Evolutionary conservation across 2,329 filamentous ascomycete species (phyloP), one percentile per base, ranked within the genome.

Genomic region (Aspergillus vadensis): DNA sequence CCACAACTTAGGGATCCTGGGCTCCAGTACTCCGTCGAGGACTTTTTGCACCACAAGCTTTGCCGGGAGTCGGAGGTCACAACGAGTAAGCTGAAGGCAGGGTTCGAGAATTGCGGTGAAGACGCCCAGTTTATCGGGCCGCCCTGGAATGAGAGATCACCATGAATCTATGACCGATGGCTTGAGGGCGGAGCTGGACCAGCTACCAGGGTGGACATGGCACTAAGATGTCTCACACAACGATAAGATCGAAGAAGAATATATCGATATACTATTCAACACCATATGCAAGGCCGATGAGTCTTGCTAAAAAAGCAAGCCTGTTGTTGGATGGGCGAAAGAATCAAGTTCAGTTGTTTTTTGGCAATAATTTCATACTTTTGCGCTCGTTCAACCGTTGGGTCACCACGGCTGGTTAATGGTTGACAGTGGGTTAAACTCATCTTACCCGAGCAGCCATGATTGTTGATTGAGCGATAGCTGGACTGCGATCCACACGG

Each of bases 401-500:
- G 58, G 53, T 59, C 50, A 48, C 47, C 21, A 41, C 23, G 27
- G 27, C 38, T 53, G 47, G 44, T 56, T 36, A 32, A 55, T 53
- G 47, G 44, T 56, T 36, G 39, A 55, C 52, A 39, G 44, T 53
- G 58, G 53, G 58, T 60, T 62, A 63, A 63, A 64, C 55, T 56
- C 58, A 59, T 60, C 54, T 52, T 55, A 61, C 55, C 57, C 53
- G 57, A 51, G 51, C 38, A 52, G 49, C 32, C 30, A 48, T 55
- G 23, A 58, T 30, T 36, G 25, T 38, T 43, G 52, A 30, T 32
- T 55, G 39, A 47, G 19, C 19, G 39, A 32, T 39, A 21, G 41
- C 30, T 30, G n/a, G n/a, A 19, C 39, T 25, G 32, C 32, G 41
- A 55, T 65, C 66, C 66, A 65, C 67, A 61, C 65, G 63, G 56